Base-by-base conservation (phyloP, 108 stramenopile species). In the Licmophora abbreviata region DNA sequence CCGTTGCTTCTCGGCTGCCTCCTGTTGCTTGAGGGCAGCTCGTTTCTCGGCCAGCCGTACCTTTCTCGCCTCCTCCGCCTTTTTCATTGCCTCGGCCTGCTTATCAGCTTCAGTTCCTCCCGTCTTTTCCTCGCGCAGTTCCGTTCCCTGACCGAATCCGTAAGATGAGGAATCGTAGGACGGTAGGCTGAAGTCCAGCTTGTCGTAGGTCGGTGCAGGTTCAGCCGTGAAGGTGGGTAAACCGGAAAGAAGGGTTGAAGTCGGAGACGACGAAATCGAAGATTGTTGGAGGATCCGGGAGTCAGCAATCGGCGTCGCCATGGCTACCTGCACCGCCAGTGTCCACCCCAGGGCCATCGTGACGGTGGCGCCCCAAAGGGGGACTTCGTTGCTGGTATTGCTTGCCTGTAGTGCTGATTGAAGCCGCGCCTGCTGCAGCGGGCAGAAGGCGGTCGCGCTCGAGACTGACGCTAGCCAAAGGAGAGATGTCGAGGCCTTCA, bases 41-140 rank as follows among this genome's bases (percentile, higher is more conserved):
- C 33, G 30, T 18, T 18, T 15, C 21, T 50, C 22, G 3, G 18
- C 22, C 15, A 29, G 15, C 7, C 48, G 48, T 29, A n/a, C 3
- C 21, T 50, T 14, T n/a, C 48, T 27, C 4, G 48, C 48, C 27
- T 18, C 48, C 33, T 50, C 48, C 12, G 48, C 48, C 30, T 50
- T 50, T 6, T n/a, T 29, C 48, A 50, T 50, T 18, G 48, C 33
- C 30, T 27, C 48, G 1, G 22, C 22, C 8, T 50, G 48, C 15
- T 50, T 50, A 2, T 50, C 48, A 3, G 15, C 29, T 8, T 50
- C 48, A 29, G 28, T n/a, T 32, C 1, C 15, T 12, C 24, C 48
- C 3, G 44, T n/a, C 11, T 50, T 50, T 29, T 31, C 22, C 3
- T n/a, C 14, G 3, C 21, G n/a, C 17, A 29, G 30, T 32, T 32